Evolutionary conservation across 225 moss, liverwort and hornwort species (phyloP), one percentile per base, ranked within the genome.

Genomic region (Sphagnum tenellum): DNA sequence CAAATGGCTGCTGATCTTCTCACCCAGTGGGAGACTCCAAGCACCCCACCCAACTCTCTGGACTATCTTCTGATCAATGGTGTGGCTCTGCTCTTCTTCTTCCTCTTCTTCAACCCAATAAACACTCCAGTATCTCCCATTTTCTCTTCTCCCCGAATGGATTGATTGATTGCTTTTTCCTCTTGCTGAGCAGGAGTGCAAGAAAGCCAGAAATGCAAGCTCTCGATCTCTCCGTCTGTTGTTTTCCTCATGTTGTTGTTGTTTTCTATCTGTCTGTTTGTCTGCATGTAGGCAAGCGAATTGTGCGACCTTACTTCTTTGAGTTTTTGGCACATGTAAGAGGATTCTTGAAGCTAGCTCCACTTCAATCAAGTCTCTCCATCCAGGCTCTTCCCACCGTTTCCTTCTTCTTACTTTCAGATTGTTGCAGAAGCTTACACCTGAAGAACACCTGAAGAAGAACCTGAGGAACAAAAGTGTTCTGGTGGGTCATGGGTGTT

Each of bases 281-380:
- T 5, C 60, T 79, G 79, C 66, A 75, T 67, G 70, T 82, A 94
- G 94, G 92, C 53, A 82, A 71, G 73, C 92, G 92, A 63, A 77
- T 87, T 78, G 96, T 90, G 77, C 85, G 85, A 54, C 96, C 96
- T 7, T 98, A 98, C 72, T 98, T 81, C 74, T 98, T 98, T 64
- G 92, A 98, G 64, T 98, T 93, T 62, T 55, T 92, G 8, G 90
- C 93, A 49, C 85, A 98, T 60, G 96, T 91, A 68, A 66, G 94
- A 29, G 29, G 29, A 29, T 29, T 29, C 29, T 29, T 29, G 0
- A 29, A 29, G 29, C 29, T 29, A 29, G 29, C 29, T 29, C 29
- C 29, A 29, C 29, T 29, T 29, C 29, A 29, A 29, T 29, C 29
- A 29, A 29, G 29, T 29, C 29, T 29, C 29, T 29, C 29, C 29